These are phyloP conservation scores for Calcarisporium arbuscula DNA, from an alignment of 2,329 filamentous ascomycete genomes.

Conservation along the genomic window DNA sequence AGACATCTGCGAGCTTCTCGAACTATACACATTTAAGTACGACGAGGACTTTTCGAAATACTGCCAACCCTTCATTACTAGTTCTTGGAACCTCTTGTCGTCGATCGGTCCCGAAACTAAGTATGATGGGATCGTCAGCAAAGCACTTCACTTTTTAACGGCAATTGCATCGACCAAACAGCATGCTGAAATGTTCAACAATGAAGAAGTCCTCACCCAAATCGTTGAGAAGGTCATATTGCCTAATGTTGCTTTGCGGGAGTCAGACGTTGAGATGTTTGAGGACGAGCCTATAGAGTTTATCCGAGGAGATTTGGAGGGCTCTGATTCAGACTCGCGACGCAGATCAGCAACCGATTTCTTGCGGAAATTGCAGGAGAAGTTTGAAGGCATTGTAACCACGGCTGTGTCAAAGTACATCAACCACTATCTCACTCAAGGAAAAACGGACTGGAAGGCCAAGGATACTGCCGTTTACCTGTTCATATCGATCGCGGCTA, in stretches of 20 bases:
- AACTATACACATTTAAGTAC: slow-evolving; percentile 89
- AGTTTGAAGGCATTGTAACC: slow-evolving; percentile 81
- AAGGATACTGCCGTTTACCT: slow-evolving; percentile 98
- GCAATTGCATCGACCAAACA: slow-evolving; percentile 72
- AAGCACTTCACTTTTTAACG: slow-evolving; percentile 88
- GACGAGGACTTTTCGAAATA: slow-evolving; percentile 85
- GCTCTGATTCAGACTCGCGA: slow-evolving; percentile 91
- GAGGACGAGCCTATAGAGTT: slow-evolving; percentile 99
- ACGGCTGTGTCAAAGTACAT: slow-evolving; percentile 83
- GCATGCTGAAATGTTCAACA: slow-evolving; percentile 82
- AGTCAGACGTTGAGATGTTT: slow-evolving; percentile 91
- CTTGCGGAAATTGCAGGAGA: slow-evolving; percentile 78
- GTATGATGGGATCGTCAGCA: slow-evolving; percentile 91
- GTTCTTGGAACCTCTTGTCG: slow-evolving; percentile 86
- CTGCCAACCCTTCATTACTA: slow-evolving; percentile 78
- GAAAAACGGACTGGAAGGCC: slow-evolving; percentile 83
- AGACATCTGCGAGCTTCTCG: slow-evolving; percentile 85
- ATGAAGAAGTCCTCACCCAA: slow-evolving; percentile 69
- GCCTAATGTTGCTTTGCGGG: slow-evolving; percentile 84
- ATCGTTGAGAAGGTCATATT: slow-evolving; percentile 95
- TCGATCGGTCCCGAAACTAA: slow-evolving; percentile 81
- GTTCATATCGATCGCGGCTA: slow-evolving; percentile 88
- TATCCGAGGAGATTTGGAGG: slow-evolving; percentile 89
- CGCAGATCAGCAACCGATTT: slow-evolving; percentile 93
- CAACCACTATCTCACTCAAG: slow-evolving; percentile 75